Evolutionary conservation across 2,329 filamentous ascomycete genomes (phyloP).

Genomic region (Xylaria sp.): DNA sequence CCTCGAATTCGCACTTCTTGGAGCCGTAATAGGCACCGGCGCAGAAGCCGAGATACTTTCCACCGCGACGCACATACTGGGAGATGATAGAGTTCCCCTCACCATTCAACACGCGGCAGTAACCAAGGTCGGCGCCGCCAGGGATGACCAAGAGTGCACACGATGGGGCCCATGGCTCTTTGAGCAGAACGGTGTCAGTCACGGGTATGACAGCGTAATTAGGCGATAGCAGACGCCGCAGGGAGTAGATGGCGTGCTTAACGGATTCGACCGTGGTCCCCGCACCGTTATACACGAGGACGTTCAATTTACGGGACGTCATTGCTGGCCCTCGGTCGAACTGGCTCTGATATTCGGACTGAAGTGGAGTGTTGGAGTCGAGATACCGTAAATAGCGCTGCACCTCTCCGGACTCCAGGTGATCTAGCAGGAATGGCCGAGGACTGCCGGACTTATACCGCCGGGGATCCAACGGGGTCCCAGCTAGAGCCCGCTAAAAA

Average conservation of each 20-base stretch:
- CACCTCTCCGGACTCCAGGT: neutral
- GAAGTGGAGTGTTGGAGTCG: neutral
- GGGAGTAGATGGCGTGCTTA: constrained; percentile 83
- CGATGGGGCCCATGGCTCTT: constrained; percentile 87
- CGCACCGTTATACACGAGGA: constrained; percentile 91
- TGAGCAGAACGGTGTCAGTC: constrained; percentile 76
- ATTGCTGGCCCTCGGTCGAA: constrained; percentile 48
- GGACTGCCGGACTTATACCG: constrained; percentile 18
- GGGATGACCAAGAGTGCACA: constrained; percentile 92
- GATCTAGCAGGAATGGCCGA: neutral
- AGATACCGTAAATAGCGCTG: constrained; percentile 2
- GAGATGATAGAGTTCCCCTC: constrained; percentile 82
- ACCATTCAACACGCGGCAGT: constrained; percentile 87
- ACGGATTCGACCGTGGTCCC: constrained; percentile 89
- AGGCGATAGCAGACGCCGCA: constrained; percentile 83
- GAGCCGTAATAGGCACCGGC: constrained; percentile 93
- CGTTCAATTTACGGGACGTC: constrained; percentile 77
- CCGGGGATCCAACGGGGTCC: neutral
- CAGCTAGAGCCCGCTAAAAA: constrained; percentile 14
- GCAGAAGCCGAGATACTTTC: constrained; percentile 88
- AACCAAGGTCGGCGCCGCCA: constrained; percentile 91
- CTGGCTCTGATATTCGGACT: neutral
- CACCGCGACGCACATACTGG: constrained; percentile 84
- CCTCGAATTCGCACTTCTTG: constrained; percentile 86
- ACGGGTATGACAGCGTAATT: constrained; percentile 93